A percentile compares a stretch with the other conserved stretches of the same genome.
phyloP scores from a whole-genome alignment of 2,329 filamentous ascomycete species.

The Fusarium setosum region DNA sequence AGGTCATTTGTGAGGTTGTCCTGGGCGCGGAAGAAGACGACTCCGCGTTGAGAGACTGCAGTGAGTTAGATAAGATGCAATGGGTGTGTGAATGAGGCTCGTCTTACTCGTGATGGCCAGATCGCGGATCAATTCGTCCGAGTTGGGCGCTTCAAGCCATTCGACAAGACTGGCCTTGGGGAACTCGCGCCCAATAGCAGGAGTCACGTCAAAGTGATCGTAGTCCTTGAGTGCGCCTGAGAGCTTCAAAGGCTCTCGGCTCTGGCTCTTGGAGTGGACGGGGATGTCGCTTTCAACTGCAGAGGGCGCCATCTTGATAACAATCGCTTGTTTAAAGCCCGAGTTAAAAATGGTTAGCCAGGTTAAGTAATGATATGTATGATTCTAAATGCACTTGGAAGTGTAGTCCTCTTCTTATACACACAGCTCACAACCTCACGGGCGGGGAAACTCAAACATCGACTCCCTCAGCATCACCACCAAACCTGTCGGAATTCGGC shows the following conservation, averaged over 20 bases:
- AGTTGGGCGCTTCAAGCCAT: constrained; percentile 68
- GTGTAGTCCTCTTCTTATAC: constrained; percentile 1
- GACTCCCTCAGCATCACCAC: neutral
- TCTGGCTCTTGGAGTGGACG: constrained; percentile 37
- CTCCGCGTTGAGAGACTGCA: constrained; percentile 74
- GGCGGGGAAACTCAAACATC: constrained; percentile 3
- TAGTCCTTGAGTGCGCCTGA: constrained; percentile 63
- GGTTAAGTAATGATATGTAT: too few species aligned
- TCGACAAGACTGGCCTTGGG: constrained; percentile 69
- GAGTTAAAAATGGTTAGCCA: too few species aligned
- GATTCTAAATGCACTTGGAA: too few species aligned
- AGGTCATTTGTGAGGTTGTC: constrained; percentile 69
- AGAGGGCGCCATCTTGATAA: constrained; percentile 31
- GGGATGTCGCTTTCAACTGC: constrained; percentile 20
- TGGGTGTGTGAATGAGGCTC: neutral
- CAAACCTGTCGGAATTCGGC: neutral
- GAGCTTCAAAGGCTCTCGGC: constrained; percentile 57
- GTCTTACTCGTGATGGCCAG: constrained; percentile 73
- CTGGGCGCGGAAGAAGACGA: constrained; percentile 77
- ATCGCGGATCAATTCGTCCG: constrained; percentile 72
- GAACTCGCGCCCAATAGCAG: constrained; percentile 71
- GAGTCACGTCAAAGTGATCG: constrained; percentile 69
- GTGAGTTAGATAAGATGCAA: neutral
- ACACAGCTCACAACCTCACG: neutral
- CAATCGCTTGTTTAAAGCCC: too few species aligned